Percentiles rank a stretch among this genome's conserved stretches.
phyloP scores from a whole-genome alignment of 208 protist species.

The Vickermania spadyakhi region DNA sequence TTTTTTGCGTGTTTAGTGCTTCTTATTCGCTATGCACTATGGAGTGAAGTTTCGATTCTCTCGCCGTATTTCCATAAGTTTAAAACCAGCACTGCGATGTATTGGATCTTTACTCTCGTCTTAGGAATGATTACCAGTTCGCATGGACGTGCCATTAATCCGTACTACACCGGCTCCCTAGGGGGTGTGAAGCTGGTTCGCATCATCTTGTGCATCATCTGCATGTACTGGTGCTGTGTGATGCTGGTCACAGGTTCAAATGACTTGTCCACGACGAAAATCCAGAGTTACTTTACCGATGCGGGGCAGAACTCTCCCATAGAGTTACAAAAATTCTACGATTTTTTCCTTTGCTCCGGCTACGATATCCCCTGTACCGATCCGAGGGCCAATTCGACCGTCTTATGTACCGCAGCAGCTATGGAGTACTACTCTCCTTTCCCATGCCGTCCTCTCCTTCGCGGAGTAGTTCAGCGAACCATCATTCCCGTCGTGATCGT shows the following conservation, averaged over 20 bases:
- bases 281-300: not conserved
- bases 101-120: not conserved
- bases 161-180: not conserved
- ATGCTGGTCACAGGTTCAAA: not conserved
- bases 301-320: not conserved
- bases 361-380: not conserved
- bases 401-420: not conserved
- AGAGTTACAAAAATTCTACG: not conserved
- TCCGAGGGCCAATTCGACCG: not conserved
- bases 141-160: not conserved
- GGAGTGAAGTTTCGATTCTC: not conserved
- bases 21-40: conserved; percentile 12
- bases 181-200: not conserved
- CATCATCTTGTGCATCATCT: not conserved
- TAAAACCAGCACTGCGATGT: not conserved
- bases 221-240: not conserved
- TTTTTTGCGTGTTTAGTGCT: conserved; percentile 22
- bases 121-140: not conserved
- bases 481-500: not conserved
- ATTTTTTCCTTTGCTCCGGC: not conserved
- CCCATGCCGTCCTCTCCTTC: not conserved
- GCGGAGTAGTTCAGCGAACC: not conserved
- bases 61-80: not conserved
- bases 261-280: not conserved
- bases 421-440: not conserved